These are phyloP conservation scores for Sclerospora graminicola DNA, from an alignment of 352 stramenopile species.

Conservation along the genomic window DNA sequence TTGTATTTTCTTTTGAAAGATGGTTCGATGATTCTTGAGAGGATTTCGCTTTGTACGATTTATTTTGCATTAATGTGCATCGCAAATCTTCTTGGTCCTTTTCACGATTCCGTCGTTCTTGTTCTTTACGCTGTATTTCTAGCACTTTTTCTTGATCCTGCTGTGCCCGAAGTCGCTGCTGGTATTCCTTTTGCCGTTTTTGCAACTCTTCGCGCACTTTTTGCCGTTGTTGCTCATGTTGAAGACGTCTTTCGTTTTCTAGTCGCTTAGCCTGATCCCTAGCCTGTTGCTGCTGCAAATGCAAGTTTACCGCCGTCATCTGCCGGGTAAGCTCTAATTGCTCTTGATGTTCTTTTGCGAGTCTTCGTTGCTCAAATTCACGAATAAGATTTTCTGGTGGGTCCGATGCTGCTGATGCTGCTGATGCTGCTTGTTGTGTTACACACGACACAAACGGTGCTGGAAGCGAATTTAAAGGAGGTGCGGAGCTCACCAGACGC, in stretches of 20 bases:
- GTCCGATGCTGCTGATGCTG: neutral
- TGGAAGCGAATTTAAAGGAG: neutral
- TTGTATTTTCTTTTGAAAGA: neutral
- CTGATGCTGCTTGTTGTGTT: neutral
- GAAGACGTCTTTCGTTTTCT: slow-evolving; percentile 5
- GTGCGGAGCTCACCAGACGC: neutral
- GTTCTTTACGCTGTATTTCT: slow-evolving; percentile 10
- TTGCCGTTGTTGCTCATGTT: slow-evolving; percentile 17
- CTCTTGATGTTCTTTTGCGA: slow-evolving; percentile 16
- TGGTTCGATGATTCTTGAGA: neutral
- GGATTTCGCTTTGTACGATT: neutral
- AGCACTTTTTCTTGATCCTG: slow-evolving; percentile 19
- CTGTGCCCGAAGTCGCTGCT: slow-evolving; percentile 13
- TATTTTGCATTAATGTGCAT: slow-evolving; percentile 10
- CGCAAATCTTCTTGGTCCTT: slow-evolving; percentile 15
- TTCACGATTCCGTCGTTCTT: slow-evolving; percentile 7
- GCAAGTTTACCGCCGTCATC: slow-evolving; percentile 1
- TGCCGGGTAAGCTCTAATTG: slow-evolving; percentile 4
- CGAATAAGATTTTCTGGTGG: slow-evolving; percentile 16
- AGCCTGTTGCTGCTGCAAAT: slow-evolving; percentile 10
- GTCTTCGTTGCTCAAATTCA: slow-evolving; percentile 22
- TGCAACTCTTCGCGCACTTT: slow-evolving; percentile 14
- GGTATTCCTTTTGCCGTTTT: slow-evolving; percentile 21
- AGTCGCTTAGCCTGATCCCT: slow-evolving; percentile 4
- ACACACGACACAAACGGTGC: neutral